Percentiles rank a stretch among this genome's conserved stretches.
Evolutionary conservation across 257 asterid species (phyloP).

Genomic region (Solanum okadae): DNA sequence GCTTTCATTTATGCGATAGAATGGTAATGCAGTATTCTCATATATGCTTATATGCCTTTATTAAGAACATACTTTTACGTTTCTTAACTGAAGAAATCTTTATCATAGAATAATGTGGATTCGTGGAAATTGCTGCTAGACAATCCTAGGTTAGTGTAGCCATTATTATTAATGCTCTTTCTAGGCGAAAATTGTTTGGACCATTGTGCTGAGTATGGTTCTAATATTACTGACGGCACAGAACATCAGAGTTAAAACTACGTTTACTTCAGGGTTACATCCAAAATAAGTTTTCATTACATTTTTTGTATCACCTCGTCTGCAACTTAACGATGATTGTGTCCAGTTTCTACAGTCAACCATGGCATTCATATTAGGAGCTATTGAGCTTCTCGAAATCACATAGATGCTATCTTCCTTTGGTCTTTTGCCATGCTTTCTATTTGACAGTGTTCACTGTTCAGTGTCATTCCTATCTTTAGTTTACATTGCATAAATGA

Average conservation of each 20-base stretch:
- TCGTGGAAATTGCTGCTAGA: not conserved
- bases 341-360: not conserved
- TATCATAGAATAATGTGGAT: not conserved
- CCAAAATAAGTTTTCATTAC: not conserved
- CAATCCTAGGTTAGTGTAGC: not conserved
- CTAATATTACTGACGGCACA: not conserved
- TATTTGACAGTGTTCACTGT: not conserved
- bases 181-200: not conserved
- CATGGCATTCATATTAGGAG: not conserved
- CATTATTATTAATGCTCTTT: not conserved
- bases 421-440: not conserved
- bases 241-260: not conserved
- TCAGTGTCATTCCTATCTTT: not conserved
- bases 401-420: not conserved
- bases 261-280: not conserved
- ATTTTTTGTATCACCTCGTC: not conserved
- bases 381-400: not conserved
- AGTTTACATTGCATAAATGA: not conserved
- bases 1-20: not conserved
- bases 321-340: not conserved
- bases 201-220: not conserved
- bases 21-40: not conserved
- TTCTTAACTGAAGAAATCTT: not conserved
- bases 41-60: not conserved
- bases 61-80: not conserved